phyloP scores from a whole-genome alignment of 2,329 filamentous ascomycete species.

The Ascochyta koolunga region DNA sequence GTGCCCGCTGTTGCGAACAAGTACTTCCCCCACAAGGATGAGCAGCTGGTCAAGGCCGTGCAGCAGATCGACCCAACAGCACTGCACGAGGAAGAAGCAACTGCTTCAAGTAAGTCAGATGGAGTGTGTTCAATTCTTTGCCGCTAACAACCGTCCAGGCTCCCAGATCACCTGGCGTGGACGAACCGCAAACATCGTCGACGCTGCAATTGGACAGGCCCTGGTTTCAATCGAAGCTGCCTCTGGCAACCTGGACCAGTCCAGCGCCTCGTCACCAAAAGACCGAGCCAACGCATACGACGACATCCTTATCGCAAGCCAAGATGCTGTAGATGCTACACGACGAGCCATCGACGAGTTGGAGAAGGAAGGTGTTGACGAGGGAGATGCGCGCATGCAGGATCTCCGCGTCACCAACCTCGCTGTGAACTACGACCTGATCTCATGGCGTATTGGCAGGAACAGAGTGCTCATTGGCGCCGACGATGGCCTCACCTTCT shows the following conservation, averaged over 20 bases:
- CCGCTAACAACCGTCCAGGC: constrained; percentile 39
- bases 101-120: constrained; percentile 54
- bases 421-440: constrained; percentile 90
- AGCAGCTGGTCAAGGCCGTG: constrained; percentile 68
- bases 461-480: constrained; percentile 88
- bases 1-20: constrained; percentile 79
- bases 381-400: constrained; percentile 87
- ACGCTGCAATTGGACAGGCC: constrained; percentile 87
- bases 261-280: constrained; percentile 55
- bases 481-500: constrained; percentile 73
- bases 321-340: constrained; percentile 92
- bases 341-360: constrained; percentile 93
- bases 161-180: constrained; percentile 82
- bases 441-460: constrained; percentile 92
- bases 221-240: constrained; percentile 71
- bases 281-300: constrained; percentile 89
- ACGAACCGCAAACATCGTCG: constrained; percentile 85
- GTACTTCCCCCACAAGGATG: constrained; percentile 73
- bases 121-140: no score
- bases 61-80: constrained; percentile 69
- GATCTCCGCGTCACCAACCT: constrained; percentile 90
- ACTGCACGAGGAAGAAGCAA: constrained; percentile 55
- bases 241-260: constrained; percentile 58
- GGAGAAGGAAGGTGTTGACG: constrained; percentile 78
- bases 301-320: constrained; percentile 84